phyloP scores from a whole-genome alignment of 1,139 yeast species.

The Hyphopichia fennica region DNA sequence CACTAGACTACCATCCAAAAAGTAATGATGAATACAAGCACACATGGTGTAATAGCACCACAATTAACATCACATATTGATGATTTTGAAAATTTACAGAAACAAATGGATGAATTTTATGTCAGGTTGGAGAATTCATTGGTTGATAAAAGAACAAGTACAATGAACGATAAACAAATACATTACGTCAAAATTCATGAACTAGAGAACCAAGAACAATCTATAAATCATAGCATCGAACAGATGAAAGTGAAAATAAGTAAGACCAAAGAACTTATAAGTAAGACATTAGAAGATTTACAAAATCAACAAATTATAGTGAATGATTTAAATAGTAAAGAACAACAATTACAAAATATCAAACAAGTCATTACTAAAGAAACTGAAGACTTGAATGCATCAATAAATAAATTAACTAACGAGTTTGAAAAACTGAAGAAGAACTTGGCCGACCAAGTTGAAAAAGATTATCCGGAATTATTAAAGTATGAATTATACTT shows the following conservation, averaged over 20 bases:
- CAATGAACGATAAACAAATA: slow-evolving; percentile 29
- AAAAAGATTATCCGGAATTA: slow-evolving; percentile 39
- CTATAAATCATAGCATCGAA: slow-evolving; percentile 23
- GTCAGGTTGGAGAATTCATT: slow-evolving; percentile 24
- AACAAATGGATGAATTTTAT: slow-evolving; percentile 32
- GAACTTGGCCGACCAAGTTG: slow-evolving; percentile 24
- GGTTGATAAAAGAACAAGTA: slow-evolving; percentile 23
- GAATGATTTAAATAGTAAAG: slow-evolving; percentile 25
- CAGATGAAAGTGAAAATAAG: slow-evolving; percentile 17
- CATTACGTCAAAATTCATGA: slow-evolving; percentile 29
- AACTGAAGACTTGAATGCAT: slow-evolving; percentile 24
- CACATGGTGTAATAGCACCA: neutral
- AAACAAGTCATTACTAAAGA: slow-evolving; percentile 25
- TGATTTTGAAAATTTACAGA: slow-evolving; percentile 27
- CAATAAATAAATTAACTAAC: slow-evolving; percentile 19
- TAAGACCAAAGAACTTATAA: slow-evolving; percentile 20
- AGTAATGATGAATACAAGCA: neutral
- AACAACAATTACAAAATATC: slow-evolving; percentile 18
- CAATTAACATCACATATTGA: slow-evolving; percentile 12
- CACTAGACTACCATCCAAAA: too few species aligned
- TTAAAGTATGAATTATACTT: slow-evolving; percentile 44
- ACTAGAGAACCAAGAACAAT: slow-evolving; percentile 25
- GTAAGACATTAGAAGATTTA: slow-evolving; percentile 16
- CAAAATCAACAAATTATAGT: slow-evolving; percentile 28
- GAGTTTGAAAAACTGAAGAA: slow-evolving; percentile 18